Evolutionary conservation across 129 eudicot genomes (phyloP).

Genomic region (Apium graveolens): DNA sequence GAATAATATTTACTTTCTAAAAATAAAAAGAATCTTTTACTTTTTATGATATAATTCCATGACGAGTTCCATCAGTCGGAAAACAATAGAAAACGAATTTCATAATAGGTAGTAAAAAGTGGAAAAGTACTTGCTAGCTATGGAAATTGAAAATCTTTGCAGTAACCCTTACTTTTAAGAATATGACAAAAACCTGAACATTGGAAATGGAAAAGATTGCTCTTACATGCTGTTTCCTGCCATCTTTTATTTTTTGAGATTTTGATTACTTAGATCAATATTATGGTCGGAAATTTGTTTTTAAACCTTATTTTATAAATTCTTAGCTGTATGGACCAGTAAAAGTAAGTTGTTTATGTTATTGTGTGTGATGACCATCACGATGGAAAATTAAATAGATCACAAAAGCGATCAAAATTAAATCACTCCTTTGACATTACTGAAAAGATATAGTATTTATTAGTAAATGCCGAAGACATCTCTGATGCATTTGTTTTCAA

Average conservation of each 20-base stretch:
- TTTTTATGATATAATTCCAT: too few species aligned
- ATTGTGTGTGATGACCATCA: not conserved
- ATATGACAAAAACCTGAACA: not conserved
- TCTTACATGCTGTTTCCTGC: not conserved
- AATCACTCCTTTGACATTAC: not conserved
- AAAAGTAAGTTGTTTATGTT: not conserved
- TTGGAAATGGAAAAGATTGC: not conserved
- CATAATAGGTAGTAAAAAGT: not conserved
- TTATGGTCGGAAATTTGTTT: not conserved
- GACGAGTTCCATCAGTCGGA: not conserved
- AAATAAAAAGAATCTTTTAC: not conserved
- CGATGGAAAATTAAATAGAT: not conserved
- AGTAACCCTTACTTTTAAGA: not conserved
- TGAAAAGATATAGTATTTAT: not conserved
- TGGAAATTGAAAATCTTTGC: not conserved
- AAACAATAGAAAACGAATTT: too few species aligned
- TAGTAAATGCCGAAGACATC: not conserved
- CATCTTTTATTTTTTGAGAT: not conserved
- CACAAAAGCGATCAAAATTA: not conserved
- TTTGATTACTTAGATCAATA: not conserved
- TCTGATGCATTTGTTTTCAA: conserved; percentile 21
- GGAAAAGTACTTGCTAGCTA: not conserved
- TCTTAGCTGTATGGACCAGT: not conserved
- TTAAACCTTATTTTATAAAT: not conserved
- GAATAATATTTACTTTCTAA: too few species aligned